Conservation (phyloP, 179 eudicot species). For the Beta corolliflora region DNA sequence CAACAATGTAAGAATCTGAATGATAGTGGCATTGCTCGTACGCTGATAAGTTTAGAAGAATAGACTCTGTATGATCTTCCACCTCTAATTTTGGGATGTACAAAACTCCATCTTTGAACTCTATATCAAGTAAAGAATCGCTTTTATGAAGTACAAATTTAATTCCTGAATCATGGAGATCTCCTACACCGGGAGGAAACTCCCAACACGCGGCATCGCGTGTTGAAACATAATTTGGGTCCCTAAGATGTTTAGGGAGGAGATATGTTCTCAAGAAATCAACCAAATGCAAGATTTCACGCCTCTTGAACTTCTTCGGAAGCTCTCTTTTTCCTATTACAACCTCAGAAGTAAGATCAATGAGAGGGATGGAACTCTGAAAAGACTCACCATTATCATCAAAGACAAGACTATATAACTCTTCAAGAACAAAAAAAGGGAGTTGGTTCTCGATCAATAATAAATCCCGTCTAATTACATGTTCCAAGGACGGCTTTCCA, state of each 20-base stretch:
- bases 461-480: conserved; percentile 35
- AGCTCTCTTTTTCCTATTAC: conserved; percentile 22
- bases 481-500: conserved; percentile 35
- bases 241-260: conserved; percentile 28
- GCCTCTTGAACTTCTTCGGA: conserved; percentile 12
- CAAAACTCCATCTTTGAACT: conserved; percentile 35
- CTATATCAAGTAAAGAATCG: conserved; percentile 33
- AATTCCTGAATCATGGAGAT: conserved; percentile 41
- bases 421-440: conserved; percentile 31
- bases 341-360: conserved; percentile 33
- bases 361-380: background rate
- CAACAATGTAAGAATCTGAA: conserved; percentile 34
- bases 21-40: conserved; percentile 36
- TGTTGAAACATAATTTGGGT: background rate
- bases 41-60: conserved; percentile 39
- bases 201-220: conserved; percentile 24
- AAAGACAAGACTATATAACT: conserved; percentile 24
- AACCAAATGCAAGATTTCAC: conserved; percentile 32
- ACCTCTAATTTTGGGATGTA: conserved; percentile 38
- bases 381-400: conserved; percentile 17
- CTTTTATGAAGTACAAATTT: conserved; percentile 18
- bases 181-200: conserved; percentile 34
- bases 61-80: conserved; percentile 40
- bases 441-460: conserved; percentile 37
- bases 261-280: conserved; percentile 36